Conservation (phyloP, 2,329 filamentous ascomycete species). For the Onygenales sp. region DNA sequence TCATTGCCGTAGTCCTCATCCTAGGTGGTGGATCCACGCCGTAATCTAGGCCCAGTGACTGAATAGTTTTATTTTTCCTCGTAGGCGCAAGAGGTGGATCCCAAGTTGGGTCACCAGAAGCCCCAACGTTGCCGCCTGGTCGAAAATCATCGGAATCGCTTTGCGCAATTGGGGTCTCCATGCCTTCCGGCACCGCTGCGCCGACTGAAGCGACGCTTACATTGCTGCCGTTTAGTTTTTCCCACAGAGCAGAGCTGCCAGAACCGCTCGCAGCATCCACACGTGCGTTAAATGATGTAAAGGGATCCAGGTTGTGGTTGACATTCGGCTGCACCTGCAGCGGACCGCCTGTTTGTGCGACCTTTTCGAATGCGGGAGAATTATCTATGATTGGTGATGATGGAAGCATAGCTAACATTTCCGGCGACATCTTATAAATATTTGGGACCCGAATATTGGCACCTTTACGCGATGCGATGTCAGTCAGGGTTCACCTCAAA, state of each 20-base stretch:
- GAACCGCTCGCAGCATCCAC: constrained; percentile 24
- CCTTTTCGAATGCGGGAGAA: constrained; percentile 23
- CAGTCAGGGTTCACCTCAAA: neutral
- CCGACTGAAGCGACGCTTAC: constrained; percentile 29
- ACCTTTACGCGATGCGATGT: constrained; percentile 40
- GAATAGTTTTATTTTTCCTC: constrained; percentile 45
- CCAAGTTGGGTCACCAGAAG: constrained; percentile 21
- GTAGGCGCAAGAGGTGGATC: constrained; percentile 36
- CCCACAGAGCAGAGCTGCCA: constrained; percentile 38
- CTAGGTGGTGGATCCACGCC: constrained; percentile 52
- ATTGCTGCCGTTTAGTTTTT: constrained; percentile 40
- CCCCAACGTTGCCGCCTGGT: constrained; percentile 18
- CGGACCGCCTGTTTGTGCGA: constrained; percentile 20
- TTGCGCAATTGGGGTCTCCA: constrained; percentile 54
- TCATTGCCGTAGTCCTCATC: constrained; percentile 46
- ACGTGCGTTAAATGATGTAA: constrained; percentile 26
- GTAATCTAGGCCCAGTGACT: constrained; percentile 42
- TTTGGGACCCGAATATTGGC: constrained; percentile 72
- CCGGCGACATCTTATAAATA: constrained; percentile 68
- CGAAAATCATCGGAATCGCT: constrained; percentile 34
- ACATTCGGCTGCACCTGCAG: constrained; percentile 29
- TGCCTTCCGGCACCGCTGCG: constrained; percentile 38
- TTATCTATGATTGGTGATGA: constrained; percentile 23
- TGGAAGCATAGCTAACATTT: constrained; percentile 46
- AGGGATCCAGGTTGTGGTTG: constrained; percentile 34